These are phyloP conservation scores for Apiotrichum mycotoxinovorans DNA, from an alignment of 1,284 basidiomycete genomes.

Conservation along the genomic window DNA sequence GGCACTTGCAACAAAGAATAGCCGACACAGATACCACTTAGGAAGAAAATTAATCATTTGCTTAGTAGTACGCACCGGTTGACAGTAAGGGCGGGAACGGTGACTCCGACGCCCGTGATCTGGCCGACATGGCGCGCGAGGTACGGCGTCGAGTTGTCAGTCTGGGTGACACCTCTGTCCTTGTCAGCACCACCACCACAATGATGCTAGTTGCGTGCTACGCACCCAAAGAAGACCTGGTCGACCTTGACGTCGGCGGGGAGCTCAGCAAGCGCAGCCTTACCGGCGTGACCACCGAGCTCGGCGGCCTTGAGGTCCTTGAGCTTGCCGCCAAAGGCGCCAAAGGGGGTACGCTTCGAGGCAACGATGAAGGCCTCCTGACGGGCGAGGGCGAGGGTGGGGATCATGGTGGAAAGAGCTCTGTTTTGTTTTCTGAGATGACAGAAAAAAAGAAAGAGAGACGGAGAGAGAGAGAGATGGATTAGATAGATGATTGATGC, in stretches of 20 bases:
- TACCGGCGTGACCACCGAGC: conserved; percentile 55
- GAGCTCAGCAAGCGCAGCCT: conserved; percentile 55
- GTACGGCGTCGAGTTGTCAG: conserved; percentile 55
- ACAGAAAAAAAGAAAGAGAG: too few relatives aligned
- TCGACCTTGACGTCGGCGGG: conserved; percentile 52
- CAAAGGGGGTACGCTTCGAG: conserved; percentile 55
- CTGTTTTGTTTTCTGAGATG: conserved; percentile 5
- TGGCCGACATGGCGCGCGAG: conserved; percentile 58
- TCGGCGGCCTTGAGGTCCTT: conserved; percentile 51
- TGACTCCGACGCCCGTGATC: conserved; percentile 53
- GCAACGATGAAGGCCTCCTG: conserved; percentile 44
- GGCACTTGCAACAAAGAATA: neutral
- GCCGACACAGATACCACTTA: too few relatives aligned
- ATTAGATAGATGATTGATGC: neutral
- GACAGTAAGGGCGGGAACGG: conserved; percentile 55
- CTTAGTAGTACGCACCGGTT: conserved; percentile 52
- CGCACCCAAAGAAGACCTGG: conserved; percentile 53
- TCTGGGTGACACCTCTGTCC: conserved; percentile 50
- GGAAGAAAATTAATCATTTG: too few relatives aligned
- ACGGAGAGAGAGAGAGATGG: neutral
- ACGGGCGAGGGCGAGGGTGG: conserved; percentile 9
- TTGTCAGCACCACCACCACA: conserved; percentile 1
- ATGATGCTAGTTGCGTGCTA: neutral
- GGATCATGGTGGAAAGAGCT: conserved; percentile 8
- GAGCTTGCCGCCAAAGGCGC: conserved; percentile 56